Percentiles rank a stretch among this genome's conserved stretches.
phyloP scores from a whole-genome alignment of 1,284 basidiomycete genomes.

The Wallemia mellicola region DNA sequence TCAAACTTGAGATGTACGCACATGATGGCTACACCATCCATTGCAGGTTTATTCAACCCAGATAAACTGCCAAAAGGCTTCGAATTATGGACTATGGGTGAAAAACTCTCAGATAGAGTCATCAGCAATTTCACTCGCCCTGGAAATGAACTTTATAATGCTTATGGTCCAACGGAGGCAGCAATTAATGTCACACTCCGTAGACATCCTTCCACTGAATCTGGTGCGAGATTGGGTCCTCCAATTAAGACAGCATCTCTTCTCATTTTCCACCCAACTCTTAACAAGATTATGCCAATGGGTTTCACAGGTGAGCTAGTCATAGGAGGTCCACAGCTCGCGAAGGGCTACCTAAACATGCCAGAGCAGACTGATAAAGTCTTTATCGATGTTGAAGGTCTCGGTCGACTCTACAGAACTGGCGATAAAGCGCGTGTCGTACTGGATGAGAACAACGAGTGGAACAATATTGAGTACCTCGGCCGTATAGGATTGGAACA shows the following conservation, averaged over 20 bases:
- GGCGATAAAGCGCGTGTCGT: slow-evolving; percentile 12
- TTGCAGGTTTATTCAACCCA: slow-evolving; percentile 11
- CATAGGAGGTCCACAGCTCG: slow-evolving; percentile 12
- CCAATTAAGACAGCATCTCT: slow-evolving; percentile 10
- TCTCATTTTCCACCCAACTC: slow-evolving; percentile 7
- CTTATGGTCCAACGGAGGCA: slow-evolving; percentile 13
- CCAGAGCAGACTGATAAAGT: slow-evolving; percentile 9
- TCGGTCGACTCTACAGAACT: slow-evolving; percentile 12
- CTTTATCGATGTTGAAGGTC: slow-evolving; percentile 9
- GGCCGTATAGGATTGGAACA: slow-evolving; percentile 12
- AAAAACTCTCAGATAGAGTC: slow-evolving; percentile 12
- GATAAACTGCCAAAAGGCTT: slow-evolving; percentile 9
- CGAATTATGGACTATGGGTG: slow-evolving; percentile 15
- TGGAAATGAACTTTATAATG: slow-evolving; percentile 11
- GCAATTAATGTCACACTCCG: slow-evolving; percentile 14
- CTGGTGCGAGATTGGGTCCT: slow-evolving; percentile 10
- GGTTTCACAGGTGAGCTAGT: slow-evolving; percentile 12
- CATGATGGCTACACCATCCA: slow-evolving; percentile 12
- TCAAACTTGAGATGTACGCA: slow-evolving; percentile 10
- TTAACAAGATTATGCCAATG: slow-evolving; percentile 5
- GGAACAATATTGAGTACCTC: slow-evolving; percentile 9
- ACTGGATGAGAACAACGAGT: slow-evolving; percentile 7
- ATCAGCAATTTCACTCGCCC: slow-evolving; percentile 10
- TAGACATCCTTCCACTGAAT: slow-evolving; percentile 7
- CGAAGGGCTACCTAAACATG: slow-evolving; percentile 11